phyloP scores from a whole-genome alignment of 2,329 filamentous ascomycete species.

The Ceratocystis ficicola region DNA sequence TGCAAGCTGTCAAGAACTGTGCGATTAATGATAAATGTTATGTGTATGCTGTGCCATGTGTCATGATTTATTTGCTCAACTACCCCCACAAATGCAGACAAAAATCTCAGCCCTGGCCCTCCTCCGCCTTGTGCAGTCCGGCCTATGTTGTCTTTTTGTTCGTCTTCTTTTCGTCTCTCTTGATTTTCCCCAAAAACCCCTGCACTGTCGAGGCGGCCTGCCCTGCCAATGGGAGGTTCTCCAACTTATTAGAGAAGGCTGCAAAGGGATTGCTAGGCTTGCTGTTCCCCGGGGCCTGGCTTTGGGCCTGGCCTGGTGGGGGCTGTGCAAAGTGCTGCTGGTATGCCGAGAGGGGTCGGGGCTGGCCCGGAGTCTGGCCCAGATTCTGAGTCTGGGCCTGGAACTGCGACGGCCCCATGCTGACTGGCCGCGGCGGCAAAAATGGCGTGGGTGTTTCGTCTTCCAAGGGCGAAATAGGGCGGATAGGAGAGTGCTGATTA shows the following conservation, averaged over 20 bases:
- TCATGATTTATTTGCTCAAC: conserved; percentile 7
- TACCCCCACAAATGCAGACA: neutral
- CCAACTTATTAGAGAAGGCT: conserved; percentile 7
- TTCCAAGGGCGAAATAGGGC: conserved; percentile 24
- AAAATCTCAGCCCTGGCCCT: neutral
- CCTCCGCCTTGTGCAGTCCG: conserved; percentile 28
- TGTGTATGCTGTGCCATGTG: neutral
- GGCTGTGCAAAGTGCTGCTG: conserved; percentile 25
- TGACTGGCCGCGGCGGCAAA: conserved; percentile 37
- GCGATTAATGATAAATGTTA: neutral
- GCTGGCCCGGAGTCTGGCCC: conserved; percentile 20
- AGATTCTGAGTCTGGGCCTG: conserved; percentile 14
- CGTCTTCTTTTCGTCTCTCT: conserved; percentile 34
- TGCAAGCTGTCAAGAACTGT: neutral
- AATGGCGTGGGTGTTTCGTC: conserved; percentile 18
- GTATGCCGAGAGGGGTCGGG: conserved; percentile 27
- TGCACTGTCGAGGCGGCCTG: conserved; percentile 35
- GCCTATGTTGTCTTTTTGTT: conserved; percentile 38
- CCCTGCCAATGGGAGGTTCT: conserved; percentile 12
- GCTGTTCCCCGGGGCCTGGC: neutral
- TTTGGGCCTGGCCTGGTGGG: conserved; percentile 22
- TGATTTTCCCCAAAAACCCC: conserved; percentile 32
- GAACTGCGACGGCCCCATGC: conserved; percentile 24
- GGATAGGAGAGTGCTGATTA: conserved; percentile 25
- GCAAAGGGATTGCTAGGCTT: neutral